phyloP scores from a whole-genome alignment of 179 eudicot species.

The Silene vulgaris region DNA sequence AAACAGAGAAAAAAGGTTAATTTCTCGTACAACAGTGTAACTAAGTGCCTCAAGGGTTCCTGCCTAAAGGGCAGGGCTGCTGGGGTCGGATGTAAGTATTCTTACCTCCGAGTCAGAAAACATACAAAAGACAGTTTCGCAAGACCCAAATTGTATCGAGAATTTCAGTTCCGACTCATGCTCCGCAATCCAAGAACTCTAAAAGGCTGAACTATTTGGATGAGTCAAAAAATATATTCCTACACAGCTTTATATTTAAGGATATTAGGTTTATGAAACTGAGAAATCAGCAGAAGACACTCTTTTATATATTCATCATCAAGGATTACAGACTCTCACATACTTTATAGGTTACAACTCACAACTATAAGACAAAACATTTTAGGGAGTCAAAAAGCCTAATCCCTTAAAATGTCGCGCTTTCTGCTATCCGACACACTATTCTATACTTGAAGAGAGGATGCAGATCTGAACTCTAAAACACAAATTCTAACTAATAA shows the following conservation, averaged over 20 bases:
- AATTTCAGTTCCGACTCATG: too few species aligned
- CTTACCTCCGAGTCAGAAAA: too few species aligned
- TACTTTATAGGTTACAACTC: constrained; percentile 6
- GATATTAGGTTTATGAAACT: too few species aligned
- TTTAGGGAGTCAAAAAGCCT: constrained; percentile 10
- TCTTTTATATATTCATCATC: constrained; percentile 17
- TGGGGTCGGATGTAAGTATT: too few species aligned
- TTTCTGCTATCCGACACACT: constrained; percentile 20
- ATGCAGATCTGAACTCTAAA: constrained; percentile 15
- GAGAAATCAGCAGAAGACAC: not conserved
- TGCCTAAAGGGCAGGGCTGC: too few species aligned
- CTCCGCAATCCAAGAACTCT: too few species aligned
- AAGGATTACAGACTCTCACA: not conserved
- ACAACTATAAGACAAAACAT: not conserved
- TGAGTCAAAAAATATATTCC: too few species aligned
- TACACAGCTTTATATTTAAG: too few species aligned
- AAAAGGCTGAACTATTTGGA: too few species aligned
- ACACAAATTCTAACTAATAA: constrained; percentile 11
- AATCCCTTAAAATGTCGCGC: not conserved
- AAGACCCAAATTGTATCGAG: too few species aligned
- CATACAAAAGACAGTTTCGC: too few species aligned
- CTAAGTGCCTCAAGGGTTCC: too few species aligned
- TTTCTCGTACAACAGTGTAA: not conserved
- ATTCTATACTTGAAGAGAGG: constrained; percentile 20
- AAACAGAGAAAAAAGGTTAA: not conserved